These are phyloP conservation scores for Saccharomyces cerevisiae DNA, from an alignment of 805 yeast genomes.

Conservation along the genomic window DNA sequence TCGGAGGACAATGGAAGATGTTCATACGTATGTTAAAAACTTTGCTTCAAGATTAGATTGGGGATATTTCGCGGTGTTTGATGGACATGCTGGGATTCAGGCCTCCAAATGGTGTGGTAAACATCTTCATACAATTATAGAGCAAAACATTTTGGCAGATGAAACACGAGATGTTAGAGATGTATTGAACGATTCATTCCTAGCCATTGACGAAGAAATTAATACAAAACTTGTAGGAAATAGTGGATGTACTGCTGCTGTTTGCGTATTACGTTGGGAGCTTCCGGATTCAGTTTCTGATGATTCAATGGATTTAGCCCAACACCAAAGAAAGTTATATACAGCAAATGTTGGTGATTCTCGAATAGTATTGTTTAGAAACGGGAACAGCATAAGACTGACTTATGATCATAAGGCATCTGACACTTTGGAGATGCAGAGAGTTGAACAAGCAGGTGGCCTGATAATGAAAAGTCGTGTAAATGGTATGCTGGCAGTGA, in stretches of 20 bases:
- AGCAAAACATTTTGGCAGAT: constrained; percentile 44
- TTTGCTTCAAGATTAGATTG: constrained; percentile 86
- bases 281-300: constrained; percentile 27
- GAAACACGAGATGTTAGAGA: constrained; percentile 52
- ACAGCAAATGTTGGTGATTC: constrained; percentile 96
- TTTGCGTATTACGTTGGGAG: constrained; percentile 86
- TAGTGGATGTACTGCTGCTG: constrained; percentile 94
- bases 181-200: constrained; percentile 59
- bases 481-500: constrained; percentile 91
- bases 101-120: constrained; percentile 94
- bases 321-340: constrained; percentile 67
- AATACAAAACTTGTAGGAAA: constrained; percentile 54
- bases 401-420: constrained; percentile 92
- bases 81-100: constrained; percentile 93
- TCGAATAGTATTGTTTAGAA: constrained; percentile 68
- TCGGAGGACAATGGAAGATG: constrained; percentile 91
- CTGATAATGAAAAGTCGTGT: constrained; percentile 83
- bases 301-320: constrained; percentile 22
- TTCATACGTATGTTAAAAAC: constrained; percentile 85
- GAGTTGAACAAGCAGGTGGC: constrained; percentile 78
- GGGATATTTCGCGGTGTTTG: constrained; percentile 93
- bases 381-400: constrained; percentile 66
- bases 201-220: constrained; percentile 65
- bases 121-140: constrained; percentile 63
- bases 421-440: constrained; percentile 64